Evolutionary conservation across 257 asterid species (phyloP).

Genomic region (Linderniella brevidens): DNA sequence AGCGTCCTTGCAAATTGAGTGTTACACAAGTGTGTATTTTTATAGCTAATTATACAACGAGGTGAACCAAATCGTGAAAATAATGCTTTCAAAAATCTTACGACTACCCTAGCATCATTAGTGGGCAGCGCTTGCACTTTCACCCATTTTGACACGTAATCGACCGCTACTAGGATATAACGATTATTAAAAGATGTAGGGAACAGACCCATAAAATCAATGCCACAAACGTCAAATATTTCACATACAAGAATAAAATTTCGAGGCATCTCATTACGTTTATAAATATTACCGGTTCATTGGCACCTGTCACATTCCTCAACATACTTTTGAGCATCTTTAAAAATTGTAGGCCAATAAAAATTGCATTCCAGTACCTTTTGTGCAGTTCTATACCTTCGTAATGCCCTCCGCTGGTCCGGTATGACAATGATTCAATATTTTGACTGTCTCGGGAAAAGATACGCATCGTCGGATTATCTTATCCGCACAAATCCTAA

Average conservation of each 20-base stretch:
- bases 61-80: background rate
- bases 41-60: background rate
- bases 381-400: too few species aligned
- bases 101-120: background rate
- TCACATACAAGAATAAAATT: background rate
- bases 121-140: background rate
- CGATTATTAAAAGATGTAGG: background rate
- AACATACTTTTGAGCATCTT: too few species aligned
- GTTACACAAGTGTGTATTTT: background rate
- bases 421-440: too few species aligned
- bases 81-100: background rate
- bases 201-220: background rate
- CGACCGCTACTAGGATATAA: background rate
- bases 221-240: background rate
- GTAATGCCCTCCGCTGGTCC: too few species aligned
- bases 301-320: conserved; percentile 1
- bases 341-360: too few species aligned
- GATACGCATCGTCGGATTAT: too few species aligned
- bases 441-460: too few species aligned
- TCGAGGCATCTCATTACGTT: background rate
- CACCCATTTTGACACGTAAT: background rate
- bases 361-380: too few species aligned
- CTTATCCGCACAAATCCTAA: too few species aligned
- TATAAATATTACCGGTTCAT: background rate
- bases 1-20: too few species aligned